Conservation (phyloP, 2,329 filamentous ascomycete genomes). For the Arthrobotrys conoides region DNA sequence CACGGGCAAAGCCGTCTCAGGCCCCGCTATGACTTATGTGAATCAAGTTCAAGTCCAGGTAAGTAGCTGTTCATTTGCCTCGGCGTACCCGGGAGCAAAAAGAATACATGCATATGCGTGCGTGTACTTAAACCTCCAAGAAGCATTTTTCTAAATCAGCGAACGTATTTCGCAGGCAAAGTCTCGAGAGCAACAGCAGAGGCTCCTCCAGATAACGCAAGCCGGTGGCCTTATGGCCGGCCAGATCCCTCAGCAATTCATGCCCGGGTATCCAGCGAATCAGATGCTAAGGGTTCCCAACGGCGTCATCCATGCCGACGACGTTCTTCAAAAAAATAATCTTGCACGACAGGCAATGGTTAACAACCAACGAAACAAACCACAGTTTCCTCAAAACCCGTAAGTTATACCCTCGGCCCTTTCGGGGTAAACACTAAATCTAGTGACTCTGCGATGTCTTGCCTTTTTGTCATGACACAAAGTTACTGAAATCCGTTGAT, state of each 20-base stretch:
- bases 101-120: neutral
- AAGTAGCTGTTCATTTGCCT: constrained; percentile 65
- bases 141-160: constrained; percentile 63
- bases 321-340: constrained; percentile 62
- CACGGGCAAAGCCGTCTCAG: constrained; percentile 75
- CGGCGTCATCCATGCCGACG: constrained; percentile 62
- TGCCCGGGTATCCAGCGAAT: constrained; percentile 61
- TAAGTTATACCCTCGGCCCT: constrained; percentile 44
- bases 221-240: constrained; percentile 62
- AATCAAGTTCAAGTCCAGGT: constrained; percentile 89
- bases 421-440: constrained; percentile 52
- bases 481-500: constrained; percentile 61
- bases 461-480: constrained; percentile 61
- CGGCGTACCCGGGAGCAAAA: neutral
- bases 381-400: constrained; percentile 53
- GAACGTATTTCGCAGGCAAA: constrained; percentile 67
- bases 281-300: constrained; percentile 64
- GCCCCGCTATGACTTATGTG: constrained; percentile 77
- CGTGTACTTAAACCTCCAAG: neutral
- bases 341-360: constrained; percentile 65
- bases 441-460: constrained; percentile 59
- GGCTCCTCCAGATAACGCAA: constrained; percentile 78
- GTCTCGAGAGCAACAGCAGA: constrained; percentile 81
- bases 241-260: constrained; percentile 62
- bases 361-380: constrained; percentile 63